These are phyloP conservation scores for Perkinsus chesapeaki DNA, from an alignment of 169 alveolate genomes.

Conservation along the genomic window DNA sequence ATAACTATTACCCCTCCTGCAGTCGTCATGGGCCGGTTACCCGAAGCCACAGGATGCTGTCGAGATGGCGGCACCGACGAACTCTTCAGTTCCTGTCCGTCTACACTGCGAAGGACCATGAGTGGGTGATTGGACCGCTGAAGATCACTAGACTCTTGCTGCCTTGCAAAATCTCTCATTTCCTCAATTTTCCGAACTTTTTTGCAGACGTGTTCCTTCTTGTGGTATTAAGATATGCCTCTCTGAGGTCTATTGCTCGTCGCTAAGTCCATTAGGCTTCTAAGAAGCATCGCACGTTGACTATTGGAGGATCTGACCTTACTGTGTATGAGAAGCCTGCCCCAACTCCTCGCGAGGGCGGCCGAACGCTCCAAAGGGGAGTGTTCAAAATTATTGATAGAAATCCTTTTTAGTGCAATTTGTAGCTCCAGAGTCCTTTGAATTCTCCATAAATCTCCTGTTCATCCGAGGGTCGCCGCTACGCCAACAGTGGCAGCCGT, in stretches of 20 bases:
- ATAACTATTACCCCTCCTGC: neutral
- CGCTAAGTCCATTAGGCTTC: too few species aligned
- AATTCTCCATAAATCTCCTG: too few species aligned
- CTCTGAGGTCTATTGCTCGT: neutral
- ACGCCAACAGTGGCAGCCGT: too few species aligned
- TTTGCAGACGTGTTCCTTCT: neutral
- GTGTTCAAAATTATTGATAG: too few species aligned
- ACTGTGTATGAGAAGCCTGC: too few species aligned
- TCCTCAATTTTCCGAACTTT: neutral
- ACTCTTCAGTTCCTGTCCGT: neutral
- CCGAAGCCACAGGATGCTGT: neutral
- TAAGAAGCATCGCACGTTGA: too few species aligned
- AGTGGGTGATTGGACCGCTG: neutral
- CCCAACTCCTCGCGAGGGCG: too few species aligned
- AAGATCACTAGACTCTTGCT: neutral
- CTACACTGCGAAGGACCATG: neutral
- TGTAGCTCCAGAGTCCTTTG: too few species aligned
- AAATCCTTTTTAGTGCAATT: too few species aligned
- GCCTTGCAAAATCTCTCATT: neutral
- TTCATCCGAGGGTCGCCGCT: too few species aligned
- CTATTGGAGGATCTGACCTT: too few species aligned
- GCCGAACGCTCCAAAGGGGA: too few species aligned
- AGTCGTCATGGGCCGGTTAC: neutral
- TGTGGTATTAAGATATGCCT: neutral
- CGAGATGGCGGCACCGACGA: neutral